These are phyloP conservation scores for Elaeagnus macrophylla DNA, from an alignment of 306 rosid genomes.

Conservation along the genomic window DNA sequence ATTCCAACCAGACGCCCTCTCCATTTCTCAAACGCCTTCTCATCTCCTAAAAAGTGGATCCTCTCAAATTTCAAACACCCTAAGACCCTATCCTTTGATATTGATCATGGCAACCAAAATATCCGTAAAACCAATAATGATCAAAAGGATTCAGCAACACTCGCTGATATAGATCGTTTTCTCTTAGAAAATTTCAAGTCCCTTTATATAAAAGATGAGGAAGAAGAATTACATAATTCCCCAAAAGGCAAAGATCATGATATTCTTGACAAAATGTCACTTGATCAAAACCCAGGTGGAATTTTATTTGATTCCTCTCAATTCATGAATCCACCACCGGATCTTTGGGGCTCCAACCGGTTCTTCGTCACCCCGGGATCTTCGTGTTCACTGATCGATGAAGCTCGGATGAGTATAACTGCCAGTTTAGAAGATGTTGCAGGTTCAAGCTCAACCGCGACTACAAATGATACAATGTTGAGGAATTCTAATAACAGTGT, in stretches of 20 bases:
- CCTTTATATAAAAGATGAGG: constrained; percentile 30
- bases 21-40: constrained; percentile 4
- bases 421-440: constrained; percentile 27
- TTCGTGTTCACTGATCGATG: constrained; percentile 38
- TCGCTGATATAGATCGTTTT: constrained; percentile 56
- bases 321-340: constrained; percentile 21
- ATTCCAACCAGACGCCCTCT: constrained; percentile 15
- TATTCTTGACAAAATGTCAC: neutral
- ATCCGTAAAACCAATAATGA: neutral
- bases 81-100: constrained; percentile 46
- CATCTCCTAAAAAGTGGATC: constrained; percentile 47
- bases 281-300: neutral
- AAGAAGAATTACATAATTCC: neutral
- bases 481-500: neutral
- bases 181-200: constrained; percentile 72
- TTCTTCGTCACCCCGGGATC: constrained; percentile 32
- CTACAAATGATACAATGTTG: neutral
- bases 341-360: constrained; percentile 38
- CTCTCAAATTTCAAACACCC: constrained; percentile 46
- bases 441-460: constrained; percentile 25
- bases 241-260: neutral
- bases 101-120: constrained; percentile 19
- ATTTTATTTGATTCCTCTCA: constrained; percentile 33
- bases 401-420: constrained; percentile 22
- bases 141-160: constrained; percentile 40